Evolutionary conservation across 768 basidiomycete genomes (phyloP), one percentile per base, ranked within the genome.

Genomic region (Suillus plorans): DNA sequence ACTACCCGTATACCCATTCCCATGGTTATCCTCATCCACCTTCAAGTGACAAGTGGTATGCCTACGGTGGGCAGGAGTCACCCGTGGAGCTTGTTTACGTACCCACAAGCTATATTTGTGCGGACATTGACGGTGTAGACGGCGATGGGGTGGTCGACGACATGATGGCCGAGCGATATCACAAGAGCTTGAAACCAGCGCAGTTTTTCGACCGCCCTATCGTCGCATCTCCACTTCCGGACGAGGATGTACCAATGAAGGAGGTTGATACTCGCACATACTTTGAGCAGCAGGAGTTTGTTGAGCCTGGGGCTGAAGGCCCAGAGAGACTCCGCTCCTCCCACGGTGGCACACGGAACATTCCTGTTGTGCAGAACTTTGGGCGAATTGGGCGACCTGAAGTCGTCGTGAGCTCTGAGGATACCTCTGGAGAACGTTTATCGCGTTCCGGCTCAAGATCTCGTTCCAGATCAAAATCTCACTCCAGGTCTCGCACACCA

Each of bases 61-160:
- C 73, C 1, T 67, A 66, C 63, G 64, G 66, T 59, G 71, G 74
- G 28, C 81, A 80, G 50, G 80, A 80, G 61, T 81, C 84, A 0
- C 85, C 86, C 1, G 87, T 90, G 45, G 89, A 90, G 66, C 80
- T 91, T 67, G 90, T 91, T 28, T 91, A 90, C 70, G 87, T 88
- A 18, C 90, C 90, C 1, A 78, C 81, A n/a, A 71, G 74, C 5
- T 81, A 79, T 65, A 18, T 68, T 36, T 71, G 69, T 63, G 66
- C 70, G 2, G 69, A 68, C 12, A 69, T 68, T 53, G 56, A 52
- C 36, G 18, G 45, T 34, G 70, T 67, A 59, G 53, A 66, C 31
- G 66, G 66, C 28, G 69, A 66, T 34, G 66, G 67, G 34, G 69
- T 66, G 10, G 68, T 65, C 20, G 69, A 67, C 36, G 73, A 75